Evolutionary conservation across 768 basidiomycete genomes (phyloP).

Genomic region (Tephrocybe rancida): DNA sequence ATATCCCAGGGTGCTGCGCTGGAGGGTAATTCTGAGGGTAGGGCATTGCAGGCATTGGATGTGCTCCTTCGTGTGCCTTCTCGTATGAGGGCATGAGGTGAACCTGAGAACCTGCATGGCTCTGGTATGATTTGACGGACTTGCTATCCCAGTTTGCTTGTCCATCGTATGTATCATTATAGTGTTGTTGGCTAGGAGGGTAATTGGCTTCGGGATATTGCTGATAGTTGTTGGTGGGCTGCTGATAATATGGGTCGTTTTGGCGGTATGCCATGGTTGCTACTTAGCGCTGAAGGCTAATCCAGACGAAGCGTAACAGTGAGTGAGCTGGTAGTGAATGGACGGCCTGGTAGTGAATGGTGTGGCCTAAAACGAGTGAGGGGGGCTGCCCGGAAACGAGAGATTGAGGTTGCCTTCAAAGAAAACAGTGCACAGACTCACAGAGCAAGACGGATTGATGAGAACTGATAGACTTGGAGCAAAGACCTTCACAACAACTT

Average conservation of each 20-base stretch:
- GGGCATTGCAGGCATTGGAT: conserved; percentile 58
- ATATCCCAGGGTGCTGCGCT: conserved; percentile 46
- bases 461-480: no score
- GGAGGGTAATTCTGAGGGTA: conserved; percentile 69
- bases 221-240: conserved; percentile 25
- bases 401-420: not conserved
- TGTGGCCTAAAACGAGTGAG: conserved; percentile 10
- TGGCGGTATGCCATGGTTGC: conserved; percentile 55
- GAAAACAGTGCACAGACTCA: not conserved
- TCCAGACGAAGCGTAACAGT: not conserved
- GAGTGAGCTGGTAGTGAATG: conserved; percentile 19
- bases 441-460: conserved; percentile 5
- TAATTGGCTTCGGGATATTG: conserved; percentile 35
- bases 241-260: conserved; percentile 53
- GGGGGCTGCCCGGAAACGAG: conserved; percentile 7
- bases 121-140: conserved; percentile 65
- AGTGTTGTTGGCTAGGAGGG: conserved; percentile 30
- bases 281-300: not conserved
- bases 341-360: conserved; percentile 21
- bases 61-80: conserved; percentile 43
- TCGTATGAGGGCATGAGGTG: conserved; percentile 68
- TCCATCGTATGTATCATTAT: conserved; percentile 45
- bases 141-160: conserved; percentile 49
- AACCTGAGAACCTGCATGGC: conserved; percentile 69
- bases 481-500: no score